Evolutionary conservation across 2,329 filamentous ascomycete genomes (phyloP), one percentile per base, ranked within the genome.

Genomic region (Diaporthe sp.): DNA sequence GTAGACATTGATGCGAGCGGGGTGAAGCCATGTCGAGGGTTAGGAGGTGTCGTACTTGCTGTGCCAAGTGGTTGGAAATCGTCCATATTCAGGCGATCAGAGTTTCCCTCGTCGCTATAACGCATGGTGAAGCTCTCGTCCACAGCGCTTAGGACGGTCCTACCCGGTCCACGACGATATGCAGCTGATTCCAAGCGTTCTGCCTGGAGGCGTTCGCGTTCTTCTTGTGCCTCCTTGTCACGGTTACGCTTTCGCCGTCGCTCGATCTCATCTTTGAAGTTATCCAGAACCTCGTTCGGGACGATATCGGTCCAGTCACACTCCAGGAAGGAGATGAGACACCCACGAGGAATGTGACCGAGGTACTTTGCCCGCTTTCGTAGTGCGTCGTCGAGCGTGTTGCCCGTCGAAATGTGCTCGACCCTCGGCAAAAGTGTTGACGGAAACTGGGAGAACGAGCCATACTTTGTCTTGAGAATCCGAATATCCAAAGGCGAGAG

Each of bases 291-390:
- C 69, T 94, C 93, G 0, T 92, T 88, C 4, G 92, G 89, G 7
- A 98, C 94, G 51, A 97, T 94, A 78, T 98, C 95, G 4, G 94
- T 95, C 96, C 96, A 98, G 82, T 98, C 95, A 81, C 96, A 98
- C 84, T 98, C 96, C 1, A 98, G 84, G 80, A 98, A 98, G 78
- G 90, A 95, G 57, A 98, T 94, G 78, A 98, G 93, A 82, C 95
- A 98, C n/a, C 96, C 96, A 69, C 94, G 92, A 0, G 96, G 96
- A 8, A 98, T 88, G 83, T 98, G 96, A 0, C 92, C 91, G 4
- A 98, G 89, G 78, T 98, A 98, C 82, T 97, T 98, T 73, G 94
- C 92, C 44, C 95, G 91, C 81, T 94, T 95, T 62, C 96, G 92
- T 72, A 98, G 84, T 22, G 93, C 92, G 80, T 98, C 95, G 79